Base-by-base conservation (phyloP, 768 basidiomycete species). In the Pisolithus microcarpus region DNA sequence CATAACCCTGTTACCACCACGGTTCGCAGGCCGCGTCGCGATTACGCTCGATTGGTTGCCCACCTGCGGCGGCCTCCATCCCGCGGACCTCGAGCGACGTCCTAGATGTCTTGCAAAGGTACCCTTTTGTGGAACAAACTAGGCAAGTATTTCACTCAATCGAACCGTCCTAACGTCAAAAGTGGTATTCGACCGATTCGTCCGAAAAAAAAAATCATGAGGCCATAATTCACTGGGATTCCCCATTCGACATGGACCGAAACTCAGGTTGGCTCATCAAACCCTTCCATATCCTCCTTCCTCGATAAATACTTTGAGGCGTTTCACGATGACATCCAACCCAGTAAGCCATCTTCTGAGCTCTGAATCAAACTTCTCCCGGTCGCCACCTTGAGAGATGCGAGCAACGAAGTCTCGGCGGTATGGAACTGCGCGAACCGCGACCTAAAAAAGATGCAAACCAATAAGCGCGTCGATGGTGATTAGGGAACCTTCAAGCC, bases 351-450 rank as follows among this genome's bases (percentile, higher is more conserved):
- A 89, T 52, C 74, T 76, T 8, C 60, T 61, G 19, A 89, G 70
- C 59, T 82, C 84, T 0, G 46, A 56, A 43, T 80, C 75, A 23
- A 89, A 75, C 53, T 78, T 80, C 54, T 82, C 81, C 24, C 66
- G 47, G n/a, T 81, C 75, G 5, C 74, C 80, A 10, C 83, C 85
- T 61, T 87, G 78, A 3, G 79, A 72, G 38, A 89, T 74, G 23
- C 78, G 74, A 4, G 68, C 62, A 56, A 81, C 82, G 60, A 89
- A 89, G 48, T 84, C 80, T 26, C 68, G 64, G 16, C 87, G 81
- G 40, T 75, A 72, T 9, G 87, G 65, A 3, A 79, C 84, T 0
- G 86, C 80, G 40, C 79, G 78, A 23, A 84, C 76, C 7, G 81
- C 82, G 16, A 83, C 70, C 81, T 82, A 43, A 16, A 50, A 18